These are phyloP conservation scores for Miamiensis avidus DNA, from an alignment of 169 alveolate genomes.

Conservation along the genomic window DNA sequence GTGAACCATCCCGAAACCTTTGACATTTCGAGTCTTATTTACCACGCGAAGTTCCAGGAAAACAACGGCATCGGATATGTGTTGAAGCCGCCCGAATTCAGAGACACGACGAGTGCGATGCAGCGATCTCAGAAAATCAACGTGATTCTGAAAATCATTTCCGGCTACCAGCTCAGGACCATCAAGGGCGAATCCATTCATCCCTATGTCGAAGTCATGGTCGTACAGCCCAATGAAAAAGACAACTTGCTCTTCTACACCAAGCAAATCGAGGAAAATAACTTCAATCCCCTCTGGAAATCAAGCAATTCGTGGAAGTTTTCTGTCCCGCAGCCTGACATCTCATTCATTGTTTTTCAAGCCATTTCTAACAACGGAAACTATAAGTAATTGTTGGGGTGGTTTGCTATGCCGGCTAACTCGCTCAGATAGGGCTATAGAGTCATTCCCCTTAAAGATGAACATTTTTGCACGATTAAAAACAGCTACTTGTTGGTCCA, in stretches of 20 bases:
- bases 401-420: slow-evolving; percentile 7
- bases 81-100: not conserved
- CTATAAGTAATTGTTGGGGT: not conserved
- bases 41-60: not conserved
- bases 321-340: not conserved
- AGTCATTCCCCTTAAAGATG: slow-evolving; percentile 2
- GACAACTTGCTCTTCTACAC: not conserved
- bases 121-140: not conserved
- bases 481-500: not conserved
- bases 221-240: not conserved
- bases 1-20: not conserved
- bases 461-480: not conserved
- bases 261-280: not conserved
- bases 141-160: not conserved
- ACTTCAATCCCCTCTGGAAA: not conserved
- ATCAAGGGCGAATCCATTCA: not conserved
- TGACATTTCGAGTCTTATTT: not conserved
- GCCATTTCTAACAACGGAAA: not conserved
- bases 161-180: not conserved
- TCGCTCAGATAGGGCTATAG: slow-evolving; percentile 8
- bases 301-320: not conserved
- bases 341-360: not conserved
- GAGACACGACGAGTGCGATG: not conserved
- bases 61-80: slow-evolving; percentile 1
- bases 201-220: not conserved